Evolutionary conservation across 805 yeast genomes (phyloP), one percentile per base, ranked within the genome.

Genomic region (Metschnikowia drakensbergensis): DNA sequence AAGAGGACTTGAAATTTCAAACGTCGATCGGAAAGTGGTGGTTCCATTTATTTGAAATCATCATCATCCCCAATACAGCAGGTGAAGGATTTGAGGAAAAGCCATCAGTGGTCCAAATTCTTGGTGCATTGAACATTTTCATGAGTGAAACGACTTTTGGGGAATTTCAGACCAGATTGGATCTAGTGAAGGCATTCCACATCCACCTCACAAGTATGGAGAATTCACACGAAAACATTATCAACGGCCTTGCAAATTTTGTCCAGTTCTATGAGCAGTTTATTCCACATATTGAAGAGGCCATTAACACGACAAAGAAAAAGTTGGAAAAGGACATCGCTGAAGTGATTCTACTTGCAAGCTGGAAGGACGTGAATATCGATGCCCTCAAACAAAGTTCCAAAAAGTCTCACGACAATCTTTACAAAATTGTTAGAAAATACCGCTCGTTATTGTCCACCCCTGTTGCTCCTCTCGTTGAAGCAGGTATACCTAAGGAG

Each of bases 321-420:
- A 64, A 67, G 3, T 68, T 92, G 32, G 88, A 84, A 50, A 92
- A 91, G 61, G 89, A 89, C 43, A 79, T 94, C 8, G 76, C 82
- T 32, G 99, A 94, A 49, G 84, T 90, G 3, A 89, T 94, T 37
- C 68, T 88, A 39, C 73, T 94, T 11, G 97, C 99, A 1, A 88
- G 96, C 59, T 95, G 98, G 98, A 90, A 91, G 58, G 99, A 94
- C 68, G 91, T 90, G 9, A 95, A 94, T 60, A 81, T 90, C 38
- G 95, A 87, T 61, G 96, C 99, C 0, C 75, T 94, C 59, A 90
- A 88, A 57, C 97, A 91, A 66, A 88, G 97, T 66, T 94, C 99
- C 5, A 82, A 89, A 54, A 80, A 86, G 42, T 90, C 97, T 0
- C 99, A 95, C 61, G 81, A 82, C 54, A 81, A 76, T 57, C 80